Conservation (phyloP, 176 grass and related monocot genomes). For the Elaeis guineensis region DNA sequence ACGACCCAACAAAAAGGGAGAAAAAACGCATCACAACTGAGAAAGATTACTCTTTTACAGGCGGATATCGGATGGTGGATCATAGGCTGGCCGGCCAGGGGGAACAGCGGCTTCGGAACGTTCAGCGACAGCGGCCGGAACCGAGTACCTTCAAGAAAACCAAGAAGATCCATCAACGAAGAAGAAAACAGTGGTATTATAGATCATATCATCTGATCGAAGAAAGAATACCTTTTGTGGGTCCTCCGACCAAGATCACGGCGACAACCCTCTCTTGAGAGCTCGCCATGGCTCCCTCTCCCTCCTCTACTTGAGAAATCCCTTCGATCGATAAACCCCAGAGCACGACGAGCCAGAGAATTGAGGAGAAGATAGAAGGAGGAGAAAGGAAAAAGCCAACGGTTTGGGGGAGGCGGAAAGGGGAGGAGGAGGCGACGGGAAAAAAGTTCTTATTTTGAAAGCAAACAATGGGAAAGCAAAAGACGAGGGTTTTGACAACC, state of each 20-base stretch:
- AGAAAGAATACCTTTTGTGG: conserved; percentile 60
- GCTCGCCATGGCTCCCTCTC: conserved; percentile 38
- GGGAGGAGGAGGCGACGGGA: no score
- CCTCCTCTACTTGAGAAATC: background rate
- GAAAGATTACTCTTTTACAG: conserved; percentile 47
- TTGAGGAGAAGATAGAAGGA: background rate
- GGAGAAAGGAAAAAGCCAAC: no score
- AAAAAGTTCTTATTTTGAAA: no score
- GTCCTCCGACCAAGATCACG: conserved; percentile 97
- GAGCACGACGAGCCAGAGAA: background rate
- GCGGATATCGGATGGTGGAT: conserved; percentile 91
- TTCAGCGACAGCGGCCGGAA: conserved; percentile 93
- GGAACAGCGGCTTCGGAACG: conserved; percentile 96
- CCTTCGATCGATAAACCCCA: background rate
- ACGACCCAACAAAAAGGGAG: background rate
- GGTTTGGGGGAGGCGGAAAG: no score
- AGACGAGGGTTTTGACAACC: background rate
- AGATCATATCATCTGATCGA: background rate
- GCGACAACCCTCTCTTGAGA: conserved; percentile 75
- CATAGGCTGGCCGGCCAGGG: conserved; percentile 90
- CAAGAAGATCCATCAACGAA: background rate
- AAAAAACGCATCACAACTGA: background rate
- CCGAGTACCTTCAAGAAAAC: conserved; percentile 51
- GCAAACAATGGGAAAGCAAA: no score
- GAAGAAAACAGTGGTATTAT: background rate